phyloP scores from a whole-genome alignment of 202 grass and related monocot genomes.

The Alloteropsis angusta region DNA sequence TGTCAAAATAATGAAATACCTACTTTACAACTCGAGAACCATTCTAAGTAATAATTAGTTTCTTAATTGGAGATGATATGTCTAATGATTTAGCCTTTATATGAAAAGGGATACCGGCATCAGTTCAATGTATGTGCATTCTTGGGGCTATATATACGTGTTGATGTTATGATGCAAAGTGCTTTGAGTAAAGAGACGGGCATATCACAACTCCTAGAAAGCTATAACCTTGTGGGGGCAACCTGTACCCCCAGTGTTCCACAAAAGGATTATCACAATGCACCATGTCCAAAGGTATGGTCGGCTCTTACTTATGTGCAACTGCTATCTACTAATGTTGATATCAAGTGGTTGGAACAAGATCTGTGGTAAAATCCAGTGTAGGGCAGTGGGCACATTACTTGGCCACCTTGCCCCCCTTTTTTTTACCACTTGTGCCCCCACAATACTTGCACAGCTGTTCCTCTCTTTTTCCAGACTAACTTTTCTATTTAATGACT shows the following conservation, averaged over 20 bases:
- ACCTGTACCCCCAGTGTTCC: conserved; percentile 41
- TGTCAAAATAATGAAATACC: background rate
- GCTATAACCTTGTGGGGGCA: conserved; percentile 42
- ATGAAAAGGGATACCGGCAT: conserved; percentile 20
- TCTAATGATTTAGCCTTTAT: conserved; percentile 13
- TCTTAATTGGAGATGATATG: conserved; percentile 1
- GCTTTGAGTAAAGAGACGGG: conserved; percentile 54
- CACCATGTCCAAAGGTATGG: conserved; percentile 33
- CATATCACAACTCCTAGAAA: conserved; percentile 39
- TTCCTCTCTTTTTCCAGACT: background rate
- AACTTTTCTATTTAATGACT: background rate
- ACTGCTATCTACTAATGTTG: conserved; percentile 22
- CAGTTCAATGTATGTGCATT: conserved; percentile 31
- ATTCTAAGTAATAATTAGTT: background rate
- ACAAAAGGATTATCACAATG: conserved; percentile 42
- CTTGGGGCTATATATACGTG: conserved; percentile 19
- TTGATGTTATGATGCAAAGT: conserved; percentile 31
- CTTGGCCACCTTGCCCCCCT: background rate
- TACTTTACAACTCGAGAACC: background rate
- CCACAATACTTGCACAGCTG: background rate
- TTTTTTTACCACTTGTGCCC: background rate
- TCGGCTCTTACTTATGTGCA: conserved; percentile 23
- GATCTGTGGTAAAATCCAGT: conserved; percentile 27
- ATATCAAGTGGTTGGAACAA: conserved; percentile 25
- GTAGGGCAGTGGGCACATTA: conserved; percentile 11